Evolutionary conservation across 495 filamentous ascomycete species (phyloP), one percentile per base, ranked within the genome.

Genomic region (Peziza echinospora): DNA sequence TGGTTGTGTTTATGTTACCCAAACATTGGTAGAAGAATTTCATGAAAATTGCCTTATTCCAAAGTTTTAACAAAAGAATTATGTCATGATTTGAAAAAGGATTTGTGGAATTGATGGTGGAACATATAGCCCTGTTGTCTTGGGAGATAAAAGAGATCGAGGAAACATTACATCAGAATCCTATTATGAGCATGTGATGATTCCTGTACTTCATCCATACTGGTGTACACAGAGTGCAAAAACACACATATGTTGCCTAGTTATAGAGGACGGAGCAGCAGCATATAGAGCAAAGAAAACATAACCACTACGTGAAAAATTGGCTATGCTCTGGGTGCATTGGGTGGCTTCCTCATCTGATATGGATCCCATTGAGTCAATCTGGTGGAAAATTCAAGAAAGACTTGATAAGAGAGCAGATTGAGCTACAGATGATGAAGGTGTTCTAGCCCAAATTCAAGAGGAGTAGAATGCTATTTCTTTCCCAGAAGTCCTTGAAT

Each of bases 191-290:
- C 22, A 34, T 34, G 21, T 45, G 5, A 9, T 48, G 21, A 23
- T 2, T 2, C 19, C 17, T 23, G 19, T 45, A 11, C 37, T 52
- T 21, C n/a, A n/a, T n/a, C n/a, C n/a, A n/a, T n/a, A n/a, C n/a
- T n/a, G n/a, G n/a, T n/a, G n/a, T n/a, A n/a, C n/a, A n/a, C n/a
- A n/a, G n/a, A n/a, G n/a, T n/a, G 22, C 24, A 16, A 16, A 34
- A 19, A 0, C 24, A 25, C 24, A 46, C n/a, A 5, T 13, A 2
- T 25, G 26, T 6, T n/a, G 44, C n/a, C 49, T 28, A 7, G 13
- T 49, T 0, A 52, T 46, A 10, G 49, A 51, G 13, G 41, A 52
- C 24, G 11, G 41, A 22, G 21, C 47, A 21, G 23, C 42, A 40
- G 30, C 47, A 26, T 13, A 52, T 26, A 11, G 21, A 28, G 42